phyloP scores from a whole-genome alignment of 2,329 filamentous ascomycete genomes.

The Coleophoma crateriformis region DNA sequence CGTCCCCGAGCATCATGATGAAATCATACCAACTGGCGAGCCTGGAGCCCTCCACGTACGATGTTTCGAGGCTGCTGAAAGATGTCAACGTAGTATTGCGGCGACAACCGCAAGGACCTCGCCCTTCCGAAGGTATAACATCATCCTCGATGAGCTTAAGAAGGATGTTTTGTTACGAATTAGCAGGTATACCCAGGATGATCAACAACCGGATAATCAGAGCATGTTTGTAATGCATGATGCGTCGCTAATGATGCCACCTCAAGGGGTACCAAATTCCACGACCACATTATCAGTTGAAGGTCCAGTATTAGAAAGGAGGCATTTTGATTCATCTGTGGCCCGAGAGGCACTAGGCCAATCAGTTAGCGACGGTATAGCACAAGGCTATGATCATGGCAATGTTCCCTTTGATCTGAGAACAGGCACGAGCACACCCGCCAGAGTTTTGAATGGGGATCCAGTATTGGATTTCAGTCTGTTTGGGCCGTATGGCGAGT shows the following conservation, averaged over 20 bases:
- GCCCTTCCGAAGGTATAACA: conserved; percentile 27
- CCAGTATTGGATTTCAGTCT: background rate
- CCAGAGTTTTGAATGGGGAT: background rate
- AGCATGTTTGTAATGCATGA: background rate
- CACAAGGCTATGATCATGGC: background rate
- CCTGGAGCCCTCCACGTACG: background rate
- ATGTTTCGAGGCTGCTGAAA: conserved; percentile 5
- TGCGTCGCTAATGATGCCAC: background rate
- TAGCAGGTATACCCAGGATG: no score
- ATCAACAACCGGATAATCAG: background rate
- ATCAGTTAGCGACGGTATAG: background rate
- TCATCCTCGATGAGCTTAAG: conserved; percentile 33
- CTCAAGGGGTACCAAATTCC: background rate
- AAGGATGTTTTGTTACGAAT: conserved; percentile 8
- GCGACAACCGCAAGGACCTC: conserved; percentile 2
- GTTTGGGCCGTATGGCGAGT: background rate
- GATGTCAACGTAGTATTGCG: conserved; percentile 17
- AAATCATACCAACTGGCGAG: background rate
- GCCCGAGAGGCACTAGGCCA: background rate
- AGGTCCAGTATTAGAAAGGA: background rate
- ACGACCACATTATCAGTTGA: background rate
- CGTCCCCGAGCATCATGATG: background rate
- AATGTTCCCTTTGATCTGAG: background rate
- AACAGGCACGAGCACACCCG: background rate
- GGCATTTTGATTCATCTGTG: no score